Conservation (phyloP, 768 basidiomycete genomes). For the Vararia minispora region DNA sequence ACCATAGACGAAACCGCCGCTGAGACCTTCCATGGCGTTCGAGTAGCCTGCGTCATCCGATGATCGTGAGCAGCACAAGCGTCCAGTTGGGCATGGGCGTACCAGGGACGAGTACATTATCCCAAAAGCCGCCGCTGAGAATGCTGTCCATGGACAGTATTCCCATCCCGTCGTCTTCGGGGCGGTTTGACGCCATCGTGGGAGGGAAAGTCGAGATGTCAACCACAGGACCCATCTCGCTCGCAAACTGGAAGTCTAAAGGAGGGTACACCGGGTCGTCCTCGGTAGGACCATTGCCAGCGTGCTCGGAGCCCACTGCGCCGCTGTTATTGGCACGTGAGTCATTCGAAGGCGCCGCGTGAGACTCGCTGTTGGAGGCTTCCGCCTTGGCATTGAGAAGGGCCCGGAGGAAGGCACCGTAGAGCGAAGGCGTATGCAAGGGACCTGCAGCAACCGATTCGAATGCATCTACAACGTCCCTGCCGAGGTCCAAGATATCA, state of each 20-base stretch:
- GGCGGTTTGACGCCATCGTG: slow-evolving; percentile 56
- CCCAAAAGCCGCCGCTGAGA: slow-evolving; percentile 75
- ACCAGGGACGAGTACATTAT: slow-evolving; percentile 81
- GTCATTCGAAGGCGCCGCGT: slow-evolving; percentile 8
- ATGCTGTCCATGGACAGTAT: slow-evolving; percentile 77
- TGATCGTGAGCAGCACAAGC: slow-evolving; percentile 3
- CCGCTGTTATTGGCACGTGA: slow-evolving; percentile 2
- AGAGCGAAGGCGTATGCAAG: slow-evolving; percentile 83
- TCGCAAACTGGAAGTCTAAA: slow-evolving; percentile 57
- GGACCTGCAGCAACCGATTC: slow-evolving; percentile 69
- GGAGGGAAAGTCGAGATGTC: slow-evolving; percentile 82
- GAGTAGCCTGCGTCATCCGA: slow-evolving; percentile 45
- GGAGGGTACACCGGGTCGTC: slow-evolving; percentile 17
- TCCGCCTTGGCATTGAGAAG: slow-evolving; percentile 48
- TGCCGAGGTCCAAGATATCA: slow-evolving; percentile 56
- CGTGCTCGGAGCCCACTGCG: slow-evolving; percentile 1
- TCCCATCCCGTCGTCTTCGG: slow-evolving; percentile 29
- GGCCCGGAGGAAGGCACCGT: slow-evolving; percentile 72
- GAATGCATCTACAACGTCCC: slow-evolving; percentile 72
- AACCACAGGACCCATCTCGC: slow-evolving; percentile 78
- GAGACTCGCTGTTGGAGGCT: no score
- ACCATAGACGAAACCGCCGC: slow-evolving; percentile 80
- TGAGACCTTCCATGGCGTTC: slow-evolving; percentile 71
- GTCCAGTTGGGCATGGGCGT: slow-evolving; percentile 18
- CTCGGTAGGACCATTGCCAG: slow-evolving; percentile 1